These are phyloP conservation scores for Sporothrix luriei DNA, from an alignment of 2,329 filamentous ascomycete species.

Conservation along the genomic window DNA sequence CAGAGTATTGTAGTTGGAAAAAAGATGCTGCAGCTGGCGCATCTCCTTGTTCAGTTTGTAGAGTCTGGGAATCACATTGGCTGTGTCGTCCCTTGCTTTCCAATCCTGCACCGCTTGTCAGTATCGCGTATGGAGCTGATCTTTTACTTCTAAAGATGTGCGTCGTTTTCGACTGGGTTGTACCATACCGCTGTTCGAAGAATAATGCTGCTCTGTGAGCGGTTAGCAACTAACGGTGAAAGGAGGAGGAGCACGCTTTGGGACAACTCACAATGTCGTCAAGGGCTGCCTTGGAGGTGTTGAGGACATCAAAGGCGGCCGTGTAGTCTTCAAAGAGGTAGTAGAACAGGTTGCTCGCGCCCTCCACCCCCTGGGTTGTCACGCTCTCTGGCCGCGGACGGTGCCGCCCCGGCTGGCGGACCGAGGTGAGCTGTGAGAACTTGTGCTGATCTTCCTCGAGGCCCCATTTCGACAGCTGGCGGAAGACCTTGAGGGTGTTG, in stretches of 20 bases:
- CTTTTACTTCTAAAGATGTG: background rate
- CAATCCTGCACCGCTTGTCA: constrained; percentile 28
- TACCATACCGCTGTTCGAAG: constrained; percentile 41
- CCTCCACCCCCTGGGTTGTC: constrained; percentile 48
- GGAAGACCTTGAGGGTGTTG: constrained; percentile 47
- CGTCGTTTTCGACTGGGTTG: background rate
- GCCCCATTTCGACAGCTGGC: constrained; percentile 46
- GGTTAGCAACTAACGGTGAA: background rate
- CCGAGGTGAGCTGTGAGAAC: constrained; percentile 49
- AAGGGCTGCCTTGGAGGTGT: constrained; percentile 50
- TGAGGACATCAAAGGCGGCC: constrained; percentile 60
- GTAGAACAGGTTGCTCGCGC: constrained; percentile 64
- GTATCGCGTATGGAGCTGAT: background rate
- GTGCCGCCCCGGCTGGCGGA: constrained; percentile 40
- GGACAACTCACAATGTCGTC: constrained; percentile 51
- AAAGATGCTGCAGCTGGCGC: constrained; percentile 62
- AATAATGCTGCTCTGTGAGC: constrained; percentile 42
- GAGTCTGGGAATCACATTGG: constrained; percentile 59
- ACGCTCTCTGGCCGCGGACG: background rate
- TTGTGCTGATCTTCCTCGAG: constrained; percentile 45
- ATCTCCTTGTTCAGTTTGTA: constrained; percentile 64
- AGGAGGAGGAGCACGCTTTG: no score
- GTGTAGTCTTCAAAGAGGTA: constrained; percentile 69
- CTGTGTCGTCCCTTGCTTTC: constrained; percentile 45
- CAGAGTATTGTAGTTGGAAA: constrained; percentile 62